Conservation (phyloP, 805 yeast genomes). For the Saturnispora kantuleensis region DNA sequence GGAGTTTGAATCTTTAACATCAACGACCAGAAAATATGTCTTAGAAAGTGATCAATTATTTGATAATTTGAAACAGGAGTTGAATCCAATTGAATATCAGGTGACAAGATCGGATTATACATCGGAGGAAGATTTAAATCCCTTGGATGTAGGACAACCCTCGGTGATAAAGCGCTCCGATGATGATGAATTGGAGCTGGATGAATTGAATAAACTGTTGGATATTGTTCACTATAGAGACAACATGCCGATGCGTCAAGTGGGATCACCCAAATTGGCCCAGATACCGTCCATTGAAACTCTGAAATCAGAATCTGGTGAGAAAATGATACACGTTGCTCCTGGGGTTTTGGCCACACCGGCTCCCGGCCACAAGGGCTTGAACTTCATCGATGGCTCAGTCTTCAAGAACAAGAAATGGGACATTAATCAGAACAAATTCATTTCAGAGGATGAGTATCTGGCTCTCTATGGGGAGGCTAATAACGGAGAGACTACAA, state of each 20-base stretch:
- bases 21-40: constrained; percentile 18
- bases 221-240: constrained; percentile 3
- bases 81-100: constrained; percentile 11
- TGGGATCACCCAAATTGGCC: constrained; percentile 1
- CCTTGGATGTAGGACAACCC: not conserved
- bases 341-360: constrained; percentile 8
- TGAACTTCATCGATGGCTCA: constrained; percentile 26
- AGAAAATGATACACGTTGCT: not conserved
- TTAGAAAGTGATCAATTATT: constrained; percentile 21
- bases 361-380: constrained; percentile 15
- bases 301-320: not conserved
- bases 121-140: constrained; percentile 13
- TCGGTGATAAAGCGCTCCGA: no score
- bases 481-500: constrained; percentile 10
- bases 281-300: not conserved
- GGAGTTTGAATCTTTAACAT: constrained; percentile 16
- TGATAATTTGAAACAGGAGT: constrained; percentile 17
- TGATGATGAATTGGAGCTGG: not conserved
- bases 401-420: constrained; percentile 24
- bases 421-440: constrained; percentile 21
- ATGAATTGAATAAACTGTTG: constrained; percentile 4
- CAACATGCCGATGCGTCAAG: not conserved
- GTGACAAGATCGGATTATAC: constrained; percentile 19
- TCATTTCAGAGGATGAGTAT: constrained; percentile 18
- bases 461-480: not conserved